Percentiles rank a stretch among this genome's conserved stretches.
These are phyloP conservation scores for Penicillium tannophilum DNA, from an alignment of 495 filamentous ascomycete species.

Conservation along the genomic window DNA sequence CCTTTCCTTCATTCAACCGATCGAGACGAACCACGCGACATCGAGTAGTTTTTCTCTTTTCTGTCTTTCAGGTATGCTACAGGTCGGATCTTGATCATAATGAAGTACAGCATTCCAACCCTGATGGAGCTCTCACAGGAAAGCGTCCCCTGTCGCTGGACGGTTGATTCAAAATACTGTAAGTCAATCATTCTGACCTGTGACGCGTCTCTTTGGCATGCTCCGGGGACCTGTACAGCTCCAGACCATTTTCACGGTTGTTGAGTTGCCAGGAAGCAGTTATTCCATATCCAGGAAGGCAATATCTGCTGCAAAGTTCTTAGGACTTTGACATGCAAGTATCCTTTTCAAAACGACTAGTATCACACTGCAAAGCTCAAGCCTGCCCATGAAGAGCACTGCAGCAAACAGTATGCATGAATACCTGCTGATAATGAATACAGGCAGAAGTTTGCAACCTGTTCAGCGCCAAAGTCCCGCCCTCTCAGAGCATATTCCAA, in stretches of 20 bases:
- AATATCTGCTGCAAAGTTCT: not conserved
- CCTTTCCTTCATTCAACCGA: not conserved
- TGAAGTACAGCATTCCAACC: conserved; percentile 43
- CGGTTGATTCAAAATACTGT: conserved; percentile 21
- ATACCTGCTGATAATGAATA: not conserved
- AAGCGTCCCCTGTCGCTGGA: conserved; percentile 32
- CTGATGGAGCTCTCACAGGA: conserved; percentile 39
- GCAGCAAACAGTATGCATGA: not conserved
- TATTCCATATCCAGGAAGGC: not conserved
- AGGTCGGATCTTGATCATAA: conserved; percentile 17
- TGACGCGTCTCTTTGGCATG: not conserved
- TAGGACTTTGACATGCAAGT: not conserved
- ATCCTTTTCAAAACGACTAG: not conserved
- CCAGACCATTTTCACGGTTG: not conserved
- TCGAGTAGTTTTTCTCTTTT: not conserved
- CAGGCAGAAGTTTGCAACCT: conserved; percentile 13
- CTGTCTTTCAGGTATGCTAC: conserved; percentile 10
- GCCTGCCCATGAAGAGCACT: not conserved
- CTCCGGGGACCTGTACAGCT: not conserved
- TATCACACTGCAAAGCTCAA: not conserved
- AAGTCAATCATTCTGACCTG: conserved; percentile 7
- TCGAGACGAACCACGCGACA: not conserved
- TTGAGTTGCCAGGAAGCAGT: not conserved
- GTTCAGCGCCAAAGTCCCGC: not conserved
- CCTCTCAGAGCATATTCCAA: conserved; percentile 11